Conservation (phyloP, 768 basidiomycete species). For the Filobasidium wieringae region DNA sequence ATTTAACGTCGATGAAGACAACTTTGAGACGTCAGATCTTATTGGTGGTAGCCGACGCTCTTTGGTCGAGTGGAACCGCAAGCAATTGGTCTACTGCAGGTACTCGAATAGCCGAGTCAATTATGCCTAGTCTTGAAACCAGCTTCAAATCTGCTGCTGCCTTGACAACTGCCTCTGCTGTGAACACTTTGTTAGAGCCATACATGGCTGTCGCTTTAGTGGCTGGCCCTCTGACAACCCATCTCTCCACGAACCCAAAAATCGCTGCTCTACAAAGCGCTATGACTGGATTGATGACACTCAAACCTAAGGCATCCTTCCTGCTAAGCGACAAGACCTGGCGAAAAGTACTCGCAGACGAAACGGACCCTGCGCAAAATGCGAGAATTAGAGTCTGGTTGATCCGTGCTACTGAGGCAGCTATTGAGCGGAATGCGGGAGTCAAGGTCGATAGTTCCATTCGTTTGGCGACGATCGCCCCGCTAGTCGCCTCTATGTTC, state of each 20-base stretch:
- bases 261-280: slow-evolving; percentile 9
- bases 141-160: slow-evolving; percentile 52
- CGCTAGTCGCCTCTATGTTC: neutral
- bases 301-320: slow-evolving; percentile 66
- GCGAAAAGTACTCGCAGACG: slow-evolving; percentile 8
- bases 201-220: slow-evolving; percentile 63
- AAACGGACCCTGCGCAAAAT: neutral
- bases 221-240: slow-evolving; percentile 47
- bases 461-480: neutral
- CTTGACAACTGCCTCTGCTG: slow-evolving; percentile 28
- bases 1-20: slow-evolving; percentile 59
- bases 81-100: slow-evolving; percentile 43
- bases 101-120: slow-evolving; percentile 46
- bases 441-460: neutral
- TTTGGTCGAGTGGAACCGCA: slow-evolving; percentile 44
- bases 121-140: slow-evolving; percentile 56
- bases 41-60: slow-evolving; percentile 50
- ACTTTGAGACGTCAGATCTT: slow-evolving; percentile 52
- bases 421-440: slow-evolving; percentile 17
- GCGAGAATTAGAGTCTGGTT: slow-evolving; percentile 48
- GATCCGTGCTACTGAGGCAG: slow-evolving; percentile 51
- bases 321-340: slow-evolving; percentile 55
- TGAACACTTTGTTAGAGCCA: slow-evolving; percentile 63
- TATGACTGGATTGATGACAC: slow-evolving; percentile 21
- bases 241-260: slow-evolving; percentile 24